Evolutionary conservation across 129 eudicot genomes (phyloP), one percentile per base, ranked within the genome.

Genomic region (Pittosporum tobira): DNA sequence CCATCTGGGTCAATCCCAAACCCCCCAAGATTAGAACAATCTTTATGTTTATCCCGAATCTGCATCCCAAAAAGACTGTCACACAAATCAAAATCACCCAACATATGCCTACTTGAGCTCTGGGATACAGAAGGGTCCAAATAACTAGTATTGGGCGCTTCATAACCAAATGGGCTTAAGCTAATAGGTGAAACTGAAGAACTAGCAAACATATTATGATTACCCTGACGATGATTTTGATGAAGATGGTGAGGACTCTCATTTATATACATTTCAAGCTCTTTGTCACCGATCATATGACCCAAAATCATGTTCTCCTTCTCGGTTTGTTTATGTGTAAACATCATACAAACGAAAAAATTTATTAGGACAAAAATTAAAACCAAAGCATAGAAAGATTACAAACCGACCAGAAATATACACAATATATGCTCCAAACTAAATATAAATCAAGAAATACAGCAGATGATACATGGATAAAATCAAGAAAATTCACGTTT

Each of bases 31-130:
- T 43, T 51, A 52, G 55, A 48, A 68, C 27, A 29, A 28, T 22
- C 48, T 6, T 31, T 25, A 22, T 27, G 13, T 22, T 28, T 63
- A 58, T 44, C 71, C 34, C 76, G 76, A 70, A 75, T 38, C 55
- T 66, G 36, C 70, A 71, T 46, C 23, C 48, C 61, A 12, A 43
- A 24, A 49, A 76, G 44, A 27, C 25, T 68, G 21, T 58, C 68
- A 46, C 43, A 45, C 57, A 76, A 66, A 54, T 59, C 67, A 61
- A 42, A 30, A 21, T 75, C 71, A 75, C 48, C 65, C 25, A 56
- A 9, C 64, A 15, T 24, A 54, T 46, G 13, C 26, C 23, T 55
- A 34, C 26, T 62, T 16, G 49, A 24, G 47, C 14, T 40, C 6
- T 40, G 62, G 9, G 45, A 14, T 56, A 19, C 19, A 51, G 11